phyloP scores from a whole-genome alignment of 2,329 filamentous ascomycete species.

The Fusarium annulatum region DNA sequence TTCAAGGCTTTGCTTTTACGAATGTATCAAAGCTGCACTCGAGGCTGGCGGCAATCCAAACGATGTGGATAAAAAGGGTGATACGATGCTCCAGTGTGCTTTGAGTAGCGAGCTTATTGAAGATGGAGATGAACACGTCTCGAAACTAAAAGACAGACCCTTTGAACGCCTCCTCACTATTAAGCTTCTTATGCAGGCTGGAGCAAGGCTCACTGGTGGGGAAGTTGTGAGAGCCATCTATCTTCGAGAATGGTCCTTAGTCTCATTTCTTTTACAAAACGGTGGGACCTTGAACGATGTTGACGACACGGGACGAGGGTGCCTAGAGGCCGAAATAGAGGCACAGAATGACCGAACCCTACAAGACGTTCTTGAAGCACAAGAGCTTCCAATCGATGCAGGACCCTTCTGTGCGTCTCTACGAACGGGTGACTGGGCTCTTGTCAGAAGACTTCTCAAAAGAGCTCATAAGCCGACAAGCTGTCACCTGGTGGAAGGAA shows the following conservation, averaged over 20 bases:
- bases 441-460: fast-evolving
- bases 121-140: too few relatives aligned
- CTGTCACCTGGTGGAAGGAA: fast-evolving
- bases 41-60: fast-evolving
- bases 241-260: too few relatives aligned
- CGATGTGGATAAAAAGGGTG: fast-evolving
- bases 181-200: fast-evolving
- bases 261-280: background rate
- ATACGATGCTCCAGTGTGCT: fast-evolving
- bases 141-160: too few relatives aligned
- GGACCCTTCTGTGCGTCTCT: background rate
- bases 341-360: fast-evolving
- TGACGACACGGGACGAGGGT: fast-evolving
- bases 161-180: too few relatives aligned
- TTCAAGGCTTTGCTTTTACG: fast-evolving
- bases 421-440: fast-evolving
- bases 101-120: background rate
- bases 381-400: background rate
- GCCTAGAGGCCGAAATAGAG: background rate
- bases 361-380: background rate
- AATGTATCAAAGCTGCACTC: fast-evolving
- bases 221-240: background rate
- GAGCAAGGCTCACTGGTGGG: fast-evolving
- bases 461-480: fast-evolving
- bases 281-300: background rate